phyloP scores from a whole-genome alignment of 2,329 filamentous ascomycete species.

The Verticillium alfalfae region DNA sequence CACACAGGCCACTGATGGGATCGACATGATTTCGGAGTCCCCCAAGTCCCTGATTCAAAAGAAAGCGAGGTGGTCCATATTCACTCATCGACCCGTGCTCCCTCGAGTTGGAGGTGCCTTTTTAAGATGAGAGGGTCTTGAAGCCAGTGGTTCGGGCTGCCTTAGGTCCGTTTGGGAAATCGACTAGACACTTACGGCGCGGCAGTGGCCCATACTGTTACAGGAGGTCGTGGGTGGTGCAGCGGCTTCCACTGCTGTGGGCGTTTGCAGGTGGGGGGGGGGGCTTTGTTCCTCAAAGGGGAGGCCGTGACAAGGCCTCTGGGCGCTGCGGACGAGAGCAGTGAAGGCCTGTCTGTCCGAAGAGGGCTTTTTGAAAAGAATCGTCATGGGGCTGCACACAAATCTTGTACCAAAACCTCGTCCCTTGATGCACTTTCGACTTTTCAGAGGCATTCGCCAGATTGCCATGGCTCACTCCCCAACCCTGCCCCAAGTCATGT shows the following conservation, averaged over 20 bases:
- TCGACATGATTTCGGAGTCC: neutral
- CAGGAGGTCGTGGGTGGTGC: neutral
- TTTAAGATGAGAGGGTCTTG: neutral
- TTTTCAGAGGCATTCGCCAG: neutral
- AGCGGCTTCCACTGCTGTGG: neutral
- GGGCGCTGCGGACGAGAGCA: neutral
- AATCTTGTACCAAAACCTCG: no score
- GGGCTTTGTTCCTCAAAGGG: neutral
- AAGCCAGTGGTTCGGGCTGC: neutral
- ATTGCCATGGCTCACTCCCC: neutral
- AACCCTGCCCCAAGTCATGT: neutral
- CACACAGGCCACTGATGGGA: neutral
- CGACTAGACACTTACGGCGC: neutral
- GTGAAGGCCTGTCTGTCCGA: neutral
- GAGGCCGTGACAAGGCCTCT: no score
- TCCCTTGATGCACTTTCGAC: neutral
- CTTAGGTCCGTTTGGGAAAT: neutral
- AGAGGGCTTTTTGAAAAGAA: no score
- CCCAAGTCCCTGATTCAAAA: neutral
- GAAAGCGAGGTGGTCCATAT: neutral
- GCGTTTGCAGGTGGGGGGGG: neutral
- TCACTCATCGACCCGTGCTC: neutral
- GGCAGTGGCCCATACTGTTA: neutral
- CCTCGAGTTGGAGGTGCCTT: neutral
- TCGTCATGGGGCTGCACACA: no score